Evolutionary conservation across 208 protist genomes (phyloP), one percentile per base, ranked within the genome.

Genomic region (Leishmania arabica): DNA sequence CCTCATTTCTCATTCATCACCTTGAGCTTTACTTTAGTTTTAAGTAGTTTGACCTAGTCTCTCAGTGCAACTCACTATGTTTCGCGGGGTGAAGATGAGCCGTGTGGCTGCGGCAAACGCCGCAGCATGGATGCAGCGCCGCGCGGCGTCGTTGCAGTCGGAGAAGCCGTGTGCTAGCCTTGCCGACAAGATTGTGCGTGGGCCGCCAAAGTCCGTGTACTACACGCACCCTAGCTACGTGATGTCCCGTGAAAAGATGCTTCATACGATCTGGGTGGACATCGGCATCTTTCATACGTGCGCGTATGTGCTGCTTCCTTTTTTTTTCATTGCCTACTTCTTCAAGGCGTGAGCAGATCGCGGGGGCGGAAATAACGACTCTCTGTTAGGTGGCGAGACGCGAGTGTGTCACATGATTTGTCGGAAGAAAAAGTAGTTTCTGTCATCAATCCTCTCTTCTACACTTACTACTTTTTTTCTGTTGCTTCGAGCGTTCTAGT

Each of bases 201-300:
- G 91, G 0, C 78, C 80, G n/a, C 81, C 77, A 51, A 73, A 80
- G 47, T 89, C 62, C 5, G 88, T 86, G 40, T 98, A 93, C 88
- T 98, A 96, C 84, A 86, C 84, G 31, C 95, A 98, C 76, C 95
- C 95, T 84, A 90, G 85, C 83, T 98, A 97, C 77, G 92, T 97
- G 42, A 95, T 97, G 92, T 88, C 91, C 34, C 91, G 95, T 37
- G 95, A 98, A 79, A 98, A 98, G 87, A 93, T 96, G 89, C 88
- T 97, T 27, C 90, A 94, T 76, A 98, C 93, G 19, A 88, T 98
- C 76, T 98, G 95, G 95, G 87, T 96, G 27, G 95, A 98, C 70
- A 86, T 86, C 68, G 93, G 92, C 37, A 80, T 98, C 62, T 96
- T 96, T 82, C 86, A 86, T 65, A 86, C 89, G 58, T 93, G 83